Base-by-base conservation (phyloP, 176 grass and related monocot species). In the Saccharum officinarum region DNA sequence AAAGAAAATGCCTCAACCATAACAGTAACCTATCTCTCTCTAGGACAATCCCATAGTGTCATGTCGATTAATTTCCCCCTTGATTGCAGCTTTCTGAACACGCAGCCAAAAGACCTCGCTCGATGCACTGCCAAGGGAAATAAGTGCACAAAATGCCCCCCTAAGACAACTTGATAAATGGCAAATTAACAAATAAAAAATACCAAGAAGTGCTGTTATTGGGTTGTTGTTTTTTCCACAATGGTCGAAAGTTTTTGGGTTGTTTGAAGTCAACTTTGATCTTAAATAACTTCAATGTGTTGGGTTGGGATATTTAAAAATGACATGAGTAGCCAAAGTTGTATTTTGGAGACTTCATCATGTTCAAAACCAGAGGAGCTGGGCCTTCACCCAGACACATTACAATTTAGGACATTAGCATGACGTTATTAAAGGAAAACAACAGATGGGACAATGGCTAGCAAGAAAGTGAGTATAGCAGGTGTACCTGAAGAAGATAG, bases 401-500 rank as follows among this genome's bases (percentile, higher is more conserved):
- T 28, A 62, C 13, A 65, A 67, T 11, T 23, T 62, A 2, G 13
- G 45, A 85, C n/a, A 57, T 70, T 23, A 40, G 40, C 78, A 85
- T 71, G n/a, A 67, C 47, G 20, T 14, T 41, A 60, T 37, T 28
- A 57, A 7, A 4, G 36, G 9, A 15, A 17, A 23, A 33, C 6
- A 1, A 52, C 14, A 52, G 57, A 61, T 39, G 34, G 16, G 34
- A 50, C 8, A 65, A 12, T 23, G 13, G 36, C 7, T 79, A 14
- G 44, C 36, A 57, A 68, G 18, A 55, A 8, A 55, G 36, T 67
- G 62, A 45, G 46, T 57, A 81, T 16, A 74, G 9, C 23, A 36
- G 16, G 6, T 23, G 50, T 90, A 98, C 93, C 93, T 98, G 93
- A 88, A 98, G 93, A 92, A 98, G 93, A 84, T 90, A 95, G 73